phyloP scores from a whole-genome alignment of 2,329 filamentous ascomycete species.

The Neofusicoccum laricinum region DNA sequence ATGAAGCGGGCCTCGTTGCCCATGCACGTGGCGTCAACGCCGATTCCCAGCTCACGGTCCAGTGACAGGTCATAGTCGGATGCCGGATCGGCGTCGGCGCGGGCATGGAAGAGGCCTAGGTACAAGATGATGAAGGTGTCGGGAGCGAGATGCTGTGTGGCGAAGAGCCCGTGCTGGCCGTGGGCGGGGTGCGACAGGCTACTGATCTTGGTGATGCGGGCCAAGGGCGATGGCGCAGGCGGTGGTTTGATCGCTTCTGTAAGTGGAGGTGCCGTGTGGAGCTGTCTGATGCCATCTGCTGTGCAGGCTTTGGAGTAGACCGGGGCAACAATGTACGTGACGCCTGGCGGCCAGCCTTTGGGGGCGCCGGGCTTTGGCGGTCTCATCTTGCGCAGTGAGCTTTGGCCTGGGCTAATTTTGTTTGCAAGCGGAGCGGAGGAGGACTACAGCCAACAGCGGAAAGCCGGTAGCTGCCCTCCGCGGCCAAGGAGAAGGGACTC shows the following conservation, averaged over 20 bases:
- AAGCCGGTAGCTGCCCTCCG: no score
- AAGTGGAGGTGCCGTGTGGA: conserved; percentile 22
- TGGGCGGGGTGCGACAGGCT: conserved; percentile 45
- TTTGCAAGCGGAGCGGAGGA: background rate
- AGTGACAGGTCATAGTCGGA: conserved; percentile 53
- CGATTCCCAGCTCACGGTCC: conserved; percentile 48
- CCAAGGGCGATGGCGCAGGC: conserved; percentile 32
- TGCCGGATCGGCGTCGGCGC: conserved; percentile 38
- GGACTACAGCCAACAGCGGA: background rate
- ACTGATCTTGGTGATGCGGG: conserved; percentile 43
- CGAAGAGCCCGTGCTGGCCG: conserved; percentile 49
- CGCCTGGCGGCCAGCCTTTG: conserved; percentile 29
- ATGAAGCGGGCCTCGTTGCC: conserved; percentile 54
- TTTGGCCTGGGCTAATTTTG: background rate
- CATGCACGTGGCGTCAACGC: conserved; percentile 47
- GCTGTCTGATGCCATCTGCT: conserved; percentile 23
- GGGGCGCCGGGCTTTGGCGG: conserved; percentile 21
- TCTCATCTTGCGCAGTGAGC: background rate
- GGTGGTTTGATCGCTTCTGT: conserved; percentile 16
- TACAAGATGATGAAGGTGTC: conserved; percentile 50
- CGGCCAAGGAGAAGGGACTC: background rate
- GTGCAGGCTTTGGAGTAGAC: conserved; percentile 31
- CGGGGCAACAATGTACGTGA: conserved; percentile 29
- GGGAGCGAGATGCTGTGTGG: conserved; percentile 43
- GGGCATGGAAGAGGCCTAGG: conserved; percentile 48